Conservation (phyloP, 441 rosid species). For the Croton setiger region DNA sequence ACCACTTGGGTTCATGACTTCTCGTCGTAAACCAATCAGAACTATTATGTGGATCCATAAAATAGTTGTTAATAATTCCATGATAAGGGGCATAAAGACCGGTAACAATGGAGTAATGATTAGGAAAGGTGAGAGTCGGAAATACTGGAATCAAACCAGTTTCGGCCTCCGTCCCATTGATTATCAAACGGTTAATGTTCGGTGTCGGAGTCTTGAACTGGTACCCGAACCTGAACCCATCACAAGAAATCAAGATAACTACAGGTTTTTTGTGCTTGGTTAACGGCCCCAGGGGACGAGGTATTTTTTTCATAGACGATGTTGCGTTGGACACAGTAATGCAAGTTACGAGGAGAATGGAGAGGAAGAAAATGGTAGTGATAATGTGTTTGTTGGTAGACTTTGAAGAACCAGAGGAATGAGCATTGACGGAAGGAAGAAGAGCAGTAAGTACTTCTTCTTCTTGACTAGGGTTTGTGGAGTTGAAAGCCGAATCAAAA, state of each 20-base stretch:
- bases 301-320: slow-evolving; percentile 18
- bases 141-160: slow-evolving; percentile 83
- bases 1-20: slow-evolving; percentile 90
- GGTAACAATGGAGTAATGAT: slow-evolving; percentile 90
- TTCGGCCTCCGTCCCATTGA: slow-evolving; percentile 86
- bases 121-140: slow-evolving; percentile 88
- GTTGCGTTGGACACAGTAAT: slow-evolving; percentile 33
- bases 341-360: slow-evolving; percentile 54
- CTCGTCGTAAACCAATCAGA: slow-evolving; percentile 49
- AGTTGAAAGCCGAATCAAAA: slow-evolving; percentile 28
- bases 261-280: slow-evolving; percentile 59
- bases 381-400: slow-evolving; percentile 21
- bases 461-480: slow-evolving; percentile 36
- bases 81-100: slow-evolving; percentile 89
- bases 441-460: slow-evolving; percentile 44
- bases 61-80: slow-evolving; percentile 67
- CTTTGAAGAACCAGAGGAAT: slow-evolving; percentile 24
- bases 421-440: slow-evolving; percentile 42
- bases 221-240: slow-evolving; percentile 95
- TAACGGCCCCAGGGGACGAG: slow-evolving; percentile 40
- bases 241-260: slow-evolving; percentile 76
- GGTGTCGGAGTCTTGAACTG: slow-evolving; percentile 76
- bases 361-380: slow-evolving; percentile 45
- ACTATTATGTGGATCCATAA: slow-evolving; percentile 61
- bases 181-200: slow-evolving; percentile 64